phyloP scores from a whole-genome alignment of 2,329 filamentous ascomycete species.

The Microcyclospora pomicola region DNA sequence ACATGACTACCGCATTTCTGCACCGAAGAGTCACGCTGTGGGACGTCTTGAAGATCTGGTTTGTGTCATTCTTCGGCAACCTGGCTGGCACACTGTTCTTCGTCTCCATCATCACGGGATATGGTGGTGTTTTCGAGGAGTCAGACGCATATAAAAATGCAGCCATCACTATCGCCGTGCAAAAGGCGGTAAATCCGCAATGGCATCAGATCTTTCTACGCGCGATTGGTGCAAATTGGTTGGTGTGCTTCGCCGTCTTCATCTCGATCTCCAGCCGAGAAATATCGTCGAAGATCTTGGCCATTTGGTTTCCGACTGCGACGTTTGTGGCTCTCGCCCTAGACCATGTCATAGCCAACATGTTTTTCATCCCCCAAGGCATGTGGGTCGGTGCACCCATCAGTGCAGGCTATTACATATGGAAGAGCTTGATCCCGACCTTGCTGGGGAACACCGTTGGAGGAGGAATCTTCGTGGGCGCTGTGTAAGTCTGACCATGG shows the following conservation, averaged over 20 bases:
- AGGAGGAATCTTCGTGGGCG: conserved; percentile 49
- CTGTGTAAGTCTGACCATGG: conserved; percentile 21
- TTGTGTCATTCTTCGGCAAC: conserved; percentile 17
- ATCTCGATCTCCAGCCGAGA: conserved; percentile 36
- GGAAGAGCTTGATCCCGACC: conserved; percentile 42
- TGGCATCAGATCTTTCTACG: conserved; percentile 42
- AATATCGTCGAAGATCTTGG: conserved; percentile 38
- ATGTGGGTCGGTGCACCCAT: conserved; percentile 37
- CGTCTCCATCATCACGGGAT: conserved; percentile 17
- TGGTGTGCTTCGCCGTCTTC: conserved; percentile 41
- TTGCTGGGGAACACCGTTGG: conserved; percentile 41
- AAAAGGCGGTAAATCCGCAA: conserved; percentile 34
- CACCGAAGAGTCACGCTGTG: conserved; percentile 22
- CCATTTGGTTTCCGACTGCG: conserved; percentile 44
- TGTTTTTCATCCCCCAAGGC: conserved; percentile 32
- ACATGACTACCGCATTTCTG: conserved; percentile 18
- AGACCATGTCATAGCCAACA: conserved; percentile 43
- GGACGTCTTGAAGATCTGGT: conserved; percentile 13
- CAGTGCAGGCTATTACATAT: conserved; percentile 40
- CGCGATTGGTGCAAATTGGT: conserved; percentile 42
- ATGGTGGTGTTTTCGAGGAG: conserved; percentile 15
- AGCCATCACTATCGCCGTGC: conserved; percentile 33
- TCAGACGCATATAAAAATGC: conserved; percentile 29
- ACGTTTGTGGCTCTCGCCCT: conserved; percentile 35
- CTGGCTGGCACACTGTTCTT: conserved; percentile 17